A percentile compares a stretch with the other conserved stretches of the same genome.
Evolutionary conservation across 1,139 yeast species (phyloP).

Genomic region (Debaryomycetaceae sp.): DNA sequence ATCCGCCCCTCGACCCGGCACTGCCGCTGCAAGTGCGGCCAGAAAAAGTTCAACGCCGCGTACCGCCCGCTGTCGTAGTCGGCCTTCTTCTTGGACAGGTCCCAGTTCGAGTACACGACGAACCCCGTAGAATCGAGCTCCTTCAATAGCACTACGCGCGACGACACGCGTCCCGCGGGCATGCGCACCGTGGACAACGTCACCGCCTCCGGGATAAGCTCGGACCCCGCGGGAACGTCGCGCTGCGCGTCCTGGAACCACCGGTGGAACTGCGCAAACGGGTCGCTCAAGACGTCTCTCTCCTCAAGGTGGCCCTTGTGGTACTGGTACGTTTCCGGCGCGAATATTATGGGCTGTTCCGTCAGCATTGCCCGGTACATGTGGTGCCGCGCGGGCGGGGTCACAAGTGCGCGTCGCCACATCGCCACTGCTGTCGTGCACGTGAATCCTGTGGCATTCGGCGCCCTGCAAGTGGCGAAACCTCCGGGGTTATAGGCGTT

Average conservation of each 20-base stretch:
- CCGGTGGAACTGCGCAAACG: constrained; percentile 63
- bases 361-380: constrained; percentile 1
- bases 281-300: constrained; percentile 42
- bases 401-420: not conserved
- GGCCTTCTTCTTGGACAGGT: constrained; percentile 63
- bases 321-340: constrained; percentile 87
- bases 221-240: constrained; percentile 33
- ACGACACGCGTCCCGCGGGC: constrained; percentile 81
- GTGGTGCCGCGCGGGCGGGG: not conserved
- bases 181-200: constrained; percentile 78
- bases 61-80: constrained; percentile 65
- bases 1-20: constrained; percentile 85
- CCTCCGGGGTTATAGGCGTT: no score
- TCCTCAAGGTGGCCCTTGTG: constrained; percentile 54
- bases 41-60: constrained; percentile 83
- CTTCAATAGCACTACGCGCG: constrained; percentile 75
- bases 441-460: no score
- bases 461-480: no score
- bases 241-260: constrained; percentile 82
- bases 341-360: constrained; percentile 34
- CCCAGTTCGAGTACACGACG: constrained; percentile 90
- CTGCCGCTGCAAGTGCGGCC: constrained; percentile 86
- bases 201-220: constrained; percentile 60
- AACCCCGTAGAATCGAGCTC: constrained; percentile 82
- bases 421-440: no score